phyloP scores from a whole-genome alignment of 2,329 filamentous ascomycete genomes.

The Zasmidium cellare region DNA sequence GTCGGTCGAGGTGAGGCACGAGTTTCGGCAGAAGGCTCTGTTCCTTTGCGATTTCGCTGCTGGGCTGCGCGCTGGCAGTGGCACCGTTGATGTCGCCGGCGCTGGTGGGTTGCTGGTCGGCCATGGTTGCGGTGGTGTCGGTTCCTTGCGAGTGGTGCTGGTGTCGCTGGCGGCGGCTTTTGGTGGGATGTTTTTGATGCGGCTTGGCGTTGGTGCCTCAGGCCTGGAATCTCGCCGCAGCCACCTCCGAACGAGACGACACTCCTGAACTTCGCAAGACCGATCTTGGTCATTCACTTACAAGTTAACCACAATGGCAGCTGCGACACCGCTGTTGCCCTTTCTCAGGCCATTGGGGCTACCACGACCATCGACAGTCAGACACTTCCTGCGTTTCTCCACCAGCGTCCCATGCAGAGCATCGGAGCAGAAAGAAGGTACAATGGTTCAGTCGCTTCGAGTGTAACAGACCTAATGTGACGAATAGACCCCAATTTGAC shows the following conservation, averaged over 20 bases:
- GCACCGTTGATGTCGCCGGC: constrained; percentile 8
- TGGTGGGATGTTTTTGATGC: not conserved
- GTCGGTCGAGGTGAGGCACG: constrained; percentile 88
- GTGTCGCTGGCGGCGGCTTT: not conserved
- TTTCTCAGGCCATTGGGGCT: constrained; percentile 43
- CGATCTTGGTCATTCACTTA: constrained; percentile 1
- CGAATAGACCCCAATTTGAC: constrained; percentile 34
- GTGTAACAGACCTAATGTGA: too few species aligned
- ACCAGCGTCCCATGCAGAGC: constrained; percentile 28
- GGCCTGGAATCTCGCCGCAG: not conserved
- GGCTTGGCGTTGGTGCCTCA: not conserved
- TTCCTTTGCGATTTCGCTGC: constrained; percentile 56
- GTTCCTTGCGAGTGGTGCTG: not conserved
- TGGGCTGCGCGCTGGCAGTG: constrained; percentile 36
- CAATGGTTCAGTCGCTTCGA: not conserved
- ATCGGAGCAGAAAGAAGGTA: constrained; percentile 32
- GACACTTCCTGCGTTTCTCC: constrained; percentile 44
- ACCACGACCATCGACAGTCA: constrained; percentile 37
- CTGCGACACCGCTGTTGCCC: constrained; percentile 36
- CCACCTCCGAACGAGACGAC: constrained; percentile 3
- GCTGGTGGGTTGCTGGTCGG: constrained; percentile 5
- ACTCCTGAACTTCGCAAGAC: not conserved
- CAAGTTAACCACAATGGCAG: constrained; percentile 33
- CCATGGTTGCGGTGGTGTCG: constrained; percentile 6
- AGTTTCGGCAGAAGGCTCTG: constrained; percentile 85